These are phyloP conservation scores for Yarrowia galli DNA, from an alignment of 1,139 yeast genomes.

Conservation along the genomic window DNA sequence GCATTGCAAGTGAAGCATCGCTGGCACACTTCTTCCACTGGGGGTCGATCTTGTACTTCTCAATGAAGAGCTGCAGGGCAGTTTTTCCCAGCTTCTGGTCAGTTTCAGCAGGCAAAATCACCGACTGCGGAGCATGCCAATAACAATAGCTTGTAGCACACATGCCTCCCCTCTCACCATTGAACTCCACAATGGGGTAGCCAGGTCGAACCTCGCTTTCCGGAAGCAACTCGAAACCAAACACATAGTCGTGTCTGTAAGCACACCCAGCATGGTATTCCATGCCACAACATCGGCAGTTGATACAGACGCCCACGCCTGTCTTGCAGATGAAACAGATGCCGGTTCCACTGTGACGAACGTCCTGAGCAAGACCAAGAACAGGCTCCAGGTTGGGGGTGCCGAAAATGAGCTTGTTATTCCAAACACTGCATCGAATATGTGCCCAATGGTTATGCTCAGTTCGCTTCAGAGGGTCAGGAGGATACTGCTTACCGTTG, in stretches of 20 bases:
- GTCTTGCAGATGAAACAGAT: constrained; percentile 56
- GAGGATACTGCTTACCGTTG: constrained; percentile 40
- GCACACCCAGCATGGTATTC: constrained; percentile 74
- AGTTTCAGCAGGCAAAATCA: constrained; percentile 43
- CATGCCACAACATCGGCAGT: constrained; percentile 56
- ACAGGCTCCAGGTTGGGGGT: constrained; percentile 57
- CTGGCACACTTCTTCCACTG: constrained; percentile 15
- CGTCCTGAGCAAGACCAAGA: constrained; percentile 48
- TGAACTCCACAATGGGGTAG: constrained; percentile 48
- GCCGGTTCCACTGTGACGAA: constrained; percentile 44
- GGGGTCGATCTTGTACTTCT: constrained; percentile 19
- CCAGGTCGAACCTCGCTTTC: constrained; percentile 42
- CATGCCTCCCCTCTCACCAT: constrained; percentile 52
- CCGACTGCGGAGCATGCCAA: constrained; percentile 43
- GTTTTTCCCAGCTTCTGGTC: constrained; percentile 46
- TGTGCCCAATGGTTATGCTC: constrained; percentile 81
- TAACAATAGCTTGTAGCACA: constrained; percentile 50
- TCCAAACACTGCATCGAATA: constrained; percentile 72
- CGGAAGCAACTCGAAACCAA: constrained; percentile 49
- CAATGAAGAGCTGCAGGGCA: constrained; percentile 45
- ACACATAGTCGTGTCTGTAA: constrained; percentile 47
- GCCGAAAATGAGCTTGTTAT: constrained; percentile 55
- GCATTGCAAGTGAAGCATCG: constrained; percentile 15
- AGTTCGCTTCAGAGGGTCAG: constrained; percentile 76
- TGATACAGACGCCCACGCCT: constrained; percentile 54